Percentiles rank a stretch among this genome's conserved stretches.
phyloP scores from a whole-genome alignment of 176 grass and related monocot species.

The barley (Hordeum vulgare) region DNA sequence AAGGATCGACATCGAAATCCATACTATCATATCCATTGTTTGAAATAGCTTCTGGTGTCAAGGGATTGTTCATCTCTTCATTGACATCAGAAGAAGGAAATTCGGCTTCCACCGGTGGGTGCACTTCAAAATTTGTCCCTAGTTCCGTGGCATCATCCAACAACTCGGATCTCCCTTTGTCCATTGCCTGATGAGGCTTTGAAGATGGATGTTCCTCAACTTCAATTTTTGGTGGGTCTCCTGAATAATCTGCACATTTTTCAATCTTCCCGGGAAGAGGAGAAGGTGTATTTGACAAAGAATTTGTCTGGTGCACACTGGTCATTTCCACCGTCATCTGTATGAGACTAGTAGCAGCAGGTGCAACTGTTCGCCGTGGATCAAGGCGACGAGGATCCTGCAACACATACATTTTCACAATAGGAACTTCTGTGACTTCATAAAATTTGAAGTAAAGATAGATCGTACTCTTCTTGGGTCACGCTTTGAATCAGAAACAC shows the following conservation, averaged over 20 bases:
- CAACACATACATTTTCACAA: constrained; percentile 35
- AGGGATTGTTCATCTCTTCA: constrained; percentile 40
- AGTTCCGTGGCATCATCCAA: constrained; percentile 18
- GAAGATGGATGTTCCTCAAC: constrained; percentile 23
- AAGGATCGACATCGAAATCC: constrained; percentile 54
- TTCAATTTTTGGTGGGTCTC: constrained; percentile 25
- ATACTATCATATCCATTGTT: constrained; percentile 41
- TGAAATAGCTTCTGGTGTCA: constrained; percentile 50
- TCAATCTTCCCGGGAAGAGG: constrained; percentile 34
- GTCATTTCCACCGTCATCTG: constrained; percentile 38
- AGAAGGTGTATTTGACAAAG: constrained; percentile 28
- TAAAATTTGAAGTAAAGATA: constrained; percentile 28
- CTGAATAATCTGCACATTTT: constrained; percentile 34
- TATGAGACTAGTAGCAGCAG: constrained; percentile 24
- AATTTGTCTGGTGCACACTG: constrained; percentile 29
- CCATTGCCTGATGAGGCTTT: constrained; percentile 13
- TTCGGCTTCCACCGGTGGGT: neutral
- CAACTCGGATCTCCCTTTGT: constrained; percentile 30
- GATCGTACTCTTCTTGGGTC: constrained; percentile 90
- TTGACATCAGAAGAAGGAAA: constrained; percentile 32
- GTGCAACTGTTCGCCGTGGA: constrained; percentile 65
- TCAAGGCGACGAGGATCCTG: constrained; percentile 98
- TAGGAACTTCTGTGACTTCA: constrained; percentile 24
- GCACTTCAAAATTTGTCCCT: constrained; percentile 29
- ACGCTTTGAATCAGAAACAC: constrained; percentile 67